Evolutionary conservation across 495 filamentous ascomycete genomes (phyloP), one percentile per base, ranked within the genome.

Genomic region (Endocarpon pusillum): DNA sequence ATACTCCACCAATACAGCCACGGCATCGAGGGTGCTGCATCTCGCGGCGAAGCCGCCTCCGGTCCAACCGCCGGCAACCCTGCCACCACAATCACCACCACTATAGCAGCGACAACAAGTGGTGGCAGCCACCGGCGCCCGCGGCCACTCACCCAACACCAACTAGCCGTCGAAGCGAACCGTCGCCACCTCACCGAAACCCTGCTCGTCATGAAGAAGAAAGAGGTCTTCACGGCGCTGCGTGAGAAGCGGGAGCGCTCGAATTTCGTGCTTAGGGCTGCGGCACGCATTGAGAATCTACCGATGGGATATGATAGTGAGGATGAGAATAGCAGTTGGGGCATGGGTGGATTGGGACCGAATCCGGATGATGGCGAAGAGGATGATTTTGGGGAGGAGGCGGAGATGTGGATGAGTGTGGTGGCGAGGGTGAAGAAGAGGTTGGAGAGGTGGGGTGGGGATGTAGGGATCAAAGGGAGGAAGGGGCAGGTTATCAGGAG

Each of bases 151-250:
- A 97, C 89, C 1, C 78, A 82, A 7, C 89, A 97, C 52, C 89
- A 97, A 46, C 62, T 92, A 19, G 89, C 86, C 5, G 81, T 96
- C 3, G 83, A 93, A 44, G 71, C 77, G 30, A 94, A 93, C 48
- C 69, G 91, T 6, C 79, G 75, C 23, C 75, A 89, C 51, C 78
- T 83, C 10, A 81, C 93, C 26, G 78, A 93, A 33, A 81, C 89
- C 45, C 75, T 89, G 28, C 69, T 97, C 20, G 74, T 78, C 14
- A 80, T 79, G 27, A 58, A 84, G 21, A 71, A 68, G 38, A 62
- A 55, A 33, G 61, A 71, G 35, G 71, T 78, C 36, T 73, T 73
- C 39, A 56, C 60, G 21, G 57, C 75, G 3, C 67, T 79, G 9
- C 73, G 57, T 62, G 48, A 47, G 42, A 40, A 75, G 73, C 34